Base-by-base conservation (phyloP, 768 basidiomycete species). In the Mrakia blollopis region DNA sequence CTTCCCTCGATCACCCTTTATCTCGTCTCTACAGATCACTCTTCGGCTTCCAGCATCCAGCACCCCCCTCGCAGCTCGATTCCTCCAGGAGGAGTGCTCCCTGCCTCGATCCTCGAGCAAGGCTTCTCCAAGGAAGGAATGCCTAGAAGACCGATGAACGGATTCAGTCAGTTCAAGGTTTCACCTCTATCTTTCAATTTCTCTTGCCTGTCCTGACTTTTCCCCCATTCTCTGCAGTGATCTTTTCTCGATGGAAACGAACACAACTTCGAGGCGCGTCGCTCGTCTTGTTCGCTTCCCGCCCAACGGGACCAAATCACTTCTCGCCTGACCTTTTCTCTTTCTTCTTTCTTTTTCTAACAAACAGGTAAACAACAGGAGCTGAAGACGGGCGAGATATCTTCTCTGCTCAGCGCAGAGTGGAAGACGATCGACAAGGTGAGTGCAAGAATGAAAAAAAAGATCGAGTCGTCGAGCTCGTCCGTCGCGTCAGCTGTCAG, bases 391-490 rank as follows among this genome's bases (percentile, higher is more conserved):
- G 65, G 65, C 11, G 37, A 68, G 21, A 39, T 68, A 8, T 39
- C 35, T 23, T 39, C 65, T 13, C 18, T 39, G 18, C 65, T 68
- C 35, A 39, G 37, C 21, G 37, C 21, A 2, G 65, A 68, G 65
- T 68, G 65, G 65, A 68, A 68, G 65, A n/a, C 23, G 21, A n/a
- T 68, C 21, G 37, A 68, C 25, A 39, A 35, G 37, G 65, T 68
- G 65, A 68, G 65, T 39, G 14, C n/a, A n/a, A n/a, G n/a, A n/a
- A n/a, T n/a, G n/a, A n/a, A n/a, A n/a, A 18, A 16, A 7, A n/a
- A 4, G 13, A 1, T 2, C 5, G 7, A 44, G 44, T 44, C 11
- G 44, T 13, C 62, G 35, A 37, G 3, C 8, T 35, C 32, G 63
- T 21, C 30, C 35, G 32, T 25, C 21, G 63, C n/a, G n/a, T n/a